phyloP scores from a whole-genome alignment of 495 filamentous ascomycete genomes.

The Diplogelasinospora grovesii region DNA sequence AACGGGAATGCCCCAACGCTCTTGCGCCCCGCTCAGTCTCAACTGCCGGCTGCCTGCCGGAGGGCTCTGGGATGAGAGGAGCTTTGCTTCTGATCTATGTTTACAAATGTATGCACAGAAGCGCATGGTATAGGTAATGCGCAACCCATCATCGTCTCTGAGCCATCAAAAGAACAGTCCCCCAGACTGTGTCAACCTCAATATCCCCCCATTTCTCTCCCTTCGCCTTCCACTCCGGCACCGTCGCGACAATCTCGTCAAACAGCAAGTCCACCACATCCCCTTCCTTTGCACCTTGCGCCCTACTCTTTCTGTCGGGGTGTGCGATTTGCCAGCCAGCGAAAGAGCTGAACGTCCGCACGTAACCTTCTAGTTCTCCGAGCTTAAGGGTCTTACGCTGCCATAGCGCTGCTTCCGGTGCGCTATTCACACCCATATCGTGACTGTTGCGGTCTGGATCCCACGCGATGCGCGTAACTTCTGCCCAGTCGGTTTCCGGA shows the following conservation, averaged over 20 bases:
- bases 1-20: conserved; percentile 1
- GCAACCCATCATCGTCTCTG: conserved; percentile 35
- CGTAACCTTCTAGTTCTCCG: conserved; percentile 48
- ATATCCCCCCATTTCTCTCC: conserved; percentile 42
- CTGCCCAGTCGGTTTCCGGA: conserved; percentile 43
- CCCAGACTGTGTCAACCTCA: conserved; percentile 49
- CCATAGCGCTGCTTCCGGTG: conserved; percentile 41
- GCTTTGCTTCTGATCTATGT: neutral
- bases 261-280: conserved; percentile 53
- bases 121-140: too few relatives aligned
- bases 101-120: too few relatives aligned
- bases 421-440: conserved; percentile 17
- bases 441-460: conserved; percentile 38
- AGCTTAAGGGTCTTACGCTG: conserved; percentile 47
- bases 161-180: conserved; percentile 48
- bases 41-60: too few relatives aligned
- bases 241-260: conserved; percentile 41
- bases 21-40: conserved; percentile 3
- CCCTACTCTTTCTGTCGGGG: conserved; percentile 36
- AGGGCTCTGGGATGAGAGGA: too few relatives aligned
- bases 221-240: conserved; percentile 42
- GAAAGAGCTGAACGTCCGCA: conserved; percentile 50
- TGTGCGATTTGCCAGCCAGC: conserved; percentile 48
- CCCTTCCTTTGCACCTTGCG: conserved; percentile 41
- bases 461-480: conserved; percentile 47